Percentiles rank a stretch among this genome's conserved stretches.
phyloP scores from a whole-genome alignment of 1,284 basidiomycete species.

The Apiotrichum gracile region DNA sequence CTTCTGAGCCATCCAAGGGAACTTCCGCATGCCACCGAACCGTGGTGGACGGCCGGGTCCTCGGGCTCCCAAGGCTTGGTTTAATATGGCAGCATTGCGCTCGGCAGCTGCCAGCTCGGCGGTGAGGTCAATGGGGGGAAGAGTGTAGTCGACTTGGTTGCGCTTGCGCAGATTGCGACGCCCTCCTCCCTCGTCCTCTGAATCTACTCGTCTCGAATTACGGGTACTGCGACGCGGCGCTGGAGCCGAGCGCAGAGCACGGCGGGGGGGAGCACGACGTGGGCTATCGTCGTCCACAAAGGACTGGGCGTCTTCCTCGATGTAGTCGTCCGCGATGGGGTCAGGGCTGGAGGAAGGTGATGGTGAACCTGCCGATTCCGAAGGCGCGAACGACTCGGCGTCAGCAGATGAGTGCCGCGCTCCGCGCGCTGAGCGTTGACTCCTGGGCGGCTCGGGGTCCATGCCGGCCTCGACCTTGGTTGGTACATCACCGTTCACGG shows the following conservation, averaged over 20 bases:
- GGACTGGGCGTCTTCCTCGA: conserved; percentile 41
- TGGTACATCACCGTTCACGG: not conserved
- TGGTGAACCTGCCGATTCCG: conserved; percentile 18
- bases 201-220: conserved; percentile 13
- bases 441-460: not conserved
- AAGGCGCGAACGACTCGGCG: conserved; percentile 29
- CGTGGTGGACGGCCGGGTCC: conserved; percentile 2
- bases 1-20: conserved; percentile 29
- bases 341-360: conserved; percentile 18
- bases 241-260: not conserved
- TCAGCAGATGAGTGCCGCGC: conserved; percentile 25
- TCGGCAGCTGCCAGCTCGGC: conserved; percentile 23
- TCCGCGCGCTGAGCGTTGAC: conserved; percentile 4
- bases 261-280: not conserved
- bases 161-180: conserved; percentile 40
- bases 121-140: conserved; percentile 40
- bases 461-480: not conserved
- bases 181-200: conserved; percentile 29
- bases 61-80: conserved; percentile 24
- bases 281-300: conserved; percentile 3
- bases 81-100: conserved; percentile 19
- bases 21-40: conserved; percentile 8
- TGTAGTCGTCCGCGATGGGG: conserved; percentile 23
- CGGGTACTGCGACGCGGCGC: conserved; percentile 15
- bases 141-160: conserved; percentile 41